These are phyloP conservation scores for Quercus parvula DNA, from an alignment of 306 rosid species.

Conservation along the genomic window DNA sequence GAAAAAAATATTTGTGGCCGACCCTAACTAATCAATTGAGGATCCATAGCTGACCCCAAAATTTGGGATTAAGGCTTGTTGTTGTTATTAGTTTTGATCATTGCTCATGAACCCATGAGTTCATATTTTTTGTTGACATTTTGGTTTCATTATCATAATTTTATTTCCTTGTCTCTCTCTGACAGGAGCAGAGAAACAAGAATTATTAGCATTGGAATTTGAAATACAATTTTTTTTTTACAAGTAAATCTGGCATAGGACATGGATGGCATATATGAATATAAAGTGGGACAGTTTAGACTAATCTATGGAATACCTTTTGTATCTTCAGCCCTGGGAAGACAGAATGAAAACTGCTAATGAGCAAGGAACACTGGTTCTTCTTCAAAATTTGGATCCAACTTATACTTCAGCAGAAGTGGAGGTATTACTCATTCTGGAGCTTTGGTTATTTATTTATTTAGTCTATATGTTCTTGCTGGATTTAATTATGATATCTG, in stretches of 20 bases:
- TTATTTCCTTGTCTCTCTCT: background rate
- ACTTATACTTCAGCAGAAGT: constrained; percentile 65
- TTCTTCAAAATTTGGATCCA: constrained; percentile 85
- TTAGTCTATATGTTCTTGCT: background rate
- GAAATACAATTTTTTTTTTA: background rate
- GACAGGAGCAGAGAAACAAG: background rate
- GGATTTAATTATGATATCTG: background rate
- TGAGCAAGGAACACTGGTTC: constrained; percentile 65
- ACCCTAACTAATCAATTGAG: no score
- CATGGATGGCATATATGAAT: background rate
- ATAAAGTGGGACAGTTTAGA: constrained; percentile 5
- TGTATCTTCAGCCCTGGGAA: constrained; percentile 72
- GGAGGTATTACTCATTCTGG: constrained; percentile 52
- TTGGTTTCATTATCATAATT: background rate
- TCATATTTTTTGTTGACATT: background rate
- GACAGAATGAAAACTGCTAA: constrained; percentile 58
- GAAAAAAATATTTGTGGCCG: no score
- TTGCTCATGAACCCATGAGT: constrained; percentile 2
- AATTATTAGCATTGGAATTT: background rate
- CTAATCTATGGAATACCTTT: constrained; percentile 12
- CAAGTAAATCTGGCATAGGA: no score
- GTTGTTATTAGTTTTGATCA: no score
- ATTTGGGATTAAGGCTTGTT: no score
- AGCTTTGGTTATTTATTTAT: background rate
- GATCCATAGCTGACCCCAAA: no score